A percentile compares a stretch with the other conserved stretches of the same genome.
These are phyloP conservation scores for Ophiostoma perfectum DNA, from an alignment of 2,329 filamentous ascomycete species.

Conservation along the genomic window DNA sequence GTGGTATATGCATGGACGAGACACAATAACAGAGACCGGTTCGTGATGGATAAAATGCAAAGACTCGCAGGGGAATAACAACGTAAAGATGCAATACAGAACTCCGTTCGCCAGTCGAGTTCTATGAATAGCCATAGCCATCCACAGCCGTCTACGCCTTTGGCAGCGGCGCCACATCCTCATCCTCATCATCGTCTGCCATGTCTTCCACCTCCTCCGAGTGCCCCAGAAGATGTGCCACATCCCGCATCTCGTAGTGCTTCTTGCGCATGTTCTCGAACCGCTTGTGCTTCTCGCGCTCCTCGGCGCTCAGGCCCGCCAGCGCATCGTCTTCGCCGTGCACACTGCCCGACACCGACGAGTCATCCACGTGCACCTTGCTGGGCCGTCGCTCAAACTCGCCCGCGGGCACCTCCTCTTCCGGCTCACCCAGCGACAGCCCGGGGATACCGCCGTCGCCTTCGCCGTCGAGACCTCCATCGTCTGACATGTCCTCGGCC, in stretches of 20 bases:
- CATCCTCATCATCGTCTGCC: slow-evolving; percentile 51
- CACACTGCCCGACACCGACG: slow-evolving; percentile 38
- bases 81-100: neutral
- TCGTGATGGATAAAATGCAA: too few species aligned
- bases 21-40: too few species aligned
- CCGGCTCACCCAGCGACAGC: slow-evolving; percentile 86
- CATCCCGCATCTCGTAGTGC: slow-evolving; percentile 98
- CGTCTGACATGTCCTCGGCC: slow-evolving; percentile 76
- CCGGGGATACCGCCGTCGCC: slow-evolving; percentile 77
- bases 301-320: slow-evolving; percentile 59
- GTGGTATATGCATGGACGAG: too few species aligned
- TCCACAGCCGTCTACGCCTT: neutral
- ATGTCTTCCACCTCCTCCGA: slow-evolving; percentile 60
- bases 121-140: too few species aligned
- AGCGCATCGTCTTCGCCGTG: slow-evolving; percentile 51
- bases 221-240: slow-evolving; percentile 79
- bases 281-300: slow-evolving; percentile 81
- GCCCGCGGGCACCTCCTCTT: slow-evolving; percentile 59
- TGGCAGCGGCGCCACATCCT: slow-evolving; percentile 28
- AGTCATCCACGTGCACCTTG: slow-evolving; percentile 69
- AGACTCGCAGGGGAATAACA: too few species aligned
- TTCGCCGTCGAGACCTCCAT: slow-evolving; percentile 69
- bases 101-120: neutral
- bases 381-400: slow-evolving; percentile 49
- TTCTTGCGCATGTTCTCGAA: slow-evolving; percentile 91